These are phyloP conservation scores for Gossypium herbaceum DNA, from an alignment of 345 rosid species.

Conservation along the genomic window DNA sequence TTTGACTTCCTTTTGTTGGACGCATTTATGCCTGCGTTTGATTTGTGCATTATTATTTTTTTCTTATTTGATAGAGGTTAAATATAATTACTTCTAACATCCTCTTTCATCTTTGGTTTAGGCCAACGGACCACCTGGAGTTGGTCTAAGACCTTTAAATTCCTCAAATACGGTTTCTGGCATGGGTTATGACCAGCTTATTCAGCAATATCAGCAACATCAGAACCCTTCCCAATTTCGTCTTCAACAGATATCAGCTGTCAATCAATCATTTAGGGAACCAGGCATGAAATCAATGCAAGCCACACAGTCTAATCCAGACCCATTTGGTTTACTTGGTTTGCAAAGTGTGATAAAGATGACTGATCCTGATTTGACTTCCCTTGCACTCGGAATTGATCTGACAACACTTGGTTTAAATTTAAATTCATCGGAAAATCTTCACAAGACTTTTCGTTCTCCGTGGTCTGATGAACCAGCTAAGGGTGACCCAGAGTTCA, in stretches of 20 bases:
- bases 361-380: slow-evolving; percentile 72
- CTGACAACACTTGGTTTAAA: slow-evolving; percentile 88
- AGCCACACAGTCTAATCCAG: slow-evolving; percentile 55
- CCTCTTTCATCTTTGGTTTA: slow-evolving; percentile 24
- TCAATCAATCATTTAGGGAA: slow-evolving; percentile 86
- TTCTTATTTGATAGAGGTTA: background rate
- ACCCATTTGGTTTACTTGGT: slow-evolving; percentile 80
- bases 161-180: slow-evolving; percentile 66
- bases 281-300: slow-evolving; percentile 71
- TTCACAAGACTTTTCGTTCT: slow-evolving; percentile 92
- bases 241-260: slow-evolving; percentile 77
- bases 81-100: background rate
- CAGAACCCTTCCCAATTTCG: slow-evolving; percentile 87
- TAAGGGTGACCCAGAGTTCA: slow-evolving; percentile 88
- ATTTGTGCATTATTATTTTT: background rate
- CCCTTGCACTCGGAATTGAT: slow-evolving; percentile 91
- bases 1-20: background rate
- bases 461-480: slow-evolving; percentile 99
- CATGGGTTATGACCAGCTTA: slow-evolving; percentile 75
- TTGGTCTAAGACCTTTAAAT: slow-evolving; percentile 80
- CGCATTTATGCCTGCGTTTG: background rate
- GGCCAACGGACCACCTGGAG: slow-evolving; percentile 81
- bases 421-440: slow-evolving; percentile 85
- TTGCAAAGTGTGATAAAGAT: slow-evolving; percentile 68
- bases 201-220: slow-evolving; percentile 88